These are phyloP conservation scores for Fusarium sp. DNA, from an alignment of 2,329 filamentous ascomycete species.

Conservation along the genomic window DNA sequence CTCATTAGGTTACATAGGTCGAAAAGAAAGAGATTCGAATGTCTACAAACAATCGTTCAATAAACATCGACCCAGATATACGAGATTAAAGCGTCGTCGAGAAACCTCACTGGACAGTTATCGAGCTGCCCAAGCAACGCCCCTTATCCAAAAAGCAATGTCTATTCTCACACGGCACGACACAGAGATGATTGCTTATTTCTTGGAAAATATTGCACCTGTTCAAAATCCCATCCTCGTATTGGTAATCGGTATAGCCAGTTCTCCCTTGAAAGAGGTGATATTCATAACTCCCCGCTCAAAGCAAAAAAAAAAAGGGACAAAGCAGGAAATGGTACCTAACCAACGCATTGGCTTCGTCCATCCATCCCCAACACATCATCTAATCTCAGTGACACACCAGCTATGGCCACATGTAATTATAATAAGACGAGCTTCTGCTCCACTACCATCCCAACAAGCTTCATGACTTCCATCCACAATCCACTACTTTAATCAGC, in stretches of 20 bases:
- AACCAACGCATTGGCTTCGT: constrained; percentile 44
- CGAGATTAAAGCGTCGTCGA: background rate
- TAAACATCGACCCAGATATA: constrained; percentile 6
- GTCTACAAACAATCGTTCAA: constrained; percentile 14
- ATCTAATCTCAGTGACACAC: constrained; percentile 16
- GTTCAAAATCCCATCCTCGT: background rate
- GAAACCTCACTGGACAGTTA: background rate
- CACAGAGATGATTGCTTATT: background rate
- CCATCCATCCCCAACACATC: constrained; percentile 6
- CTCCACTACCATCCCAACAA: background rate
- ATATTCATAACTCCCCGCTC: constrained; percentile 33
- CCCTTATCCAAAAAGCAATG: constrained; percentile 8
- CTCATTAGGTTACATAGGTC: constrained; percentile 8
- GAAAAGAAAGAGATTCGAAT: background rate
- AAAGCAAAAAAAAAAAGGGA: constrained; percentile 27
- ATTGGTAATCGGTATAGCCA: constrained; percentile 3
- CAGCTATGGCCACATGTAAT: constrained; percentile 16
- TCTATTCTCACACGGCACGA: background rate
- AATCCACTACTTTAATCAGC: constrained; percentile 48
- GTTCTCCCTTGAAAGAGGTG: constrained; percentile 14
- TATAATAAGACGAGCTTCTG: background rate
- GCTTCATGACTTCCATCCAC: constrained; percentile 1
- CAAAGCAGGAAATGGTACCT: constrained; percentile 15
- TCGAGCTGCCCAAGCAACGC: constrained; percentile 2
- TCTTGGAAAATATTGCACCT: background rate